These are phyloP conservation scores for Ramalina intermedia DNA, from an alignment of 495 filamentous ascomycete species.

Conservation along the genomic window DNA sequence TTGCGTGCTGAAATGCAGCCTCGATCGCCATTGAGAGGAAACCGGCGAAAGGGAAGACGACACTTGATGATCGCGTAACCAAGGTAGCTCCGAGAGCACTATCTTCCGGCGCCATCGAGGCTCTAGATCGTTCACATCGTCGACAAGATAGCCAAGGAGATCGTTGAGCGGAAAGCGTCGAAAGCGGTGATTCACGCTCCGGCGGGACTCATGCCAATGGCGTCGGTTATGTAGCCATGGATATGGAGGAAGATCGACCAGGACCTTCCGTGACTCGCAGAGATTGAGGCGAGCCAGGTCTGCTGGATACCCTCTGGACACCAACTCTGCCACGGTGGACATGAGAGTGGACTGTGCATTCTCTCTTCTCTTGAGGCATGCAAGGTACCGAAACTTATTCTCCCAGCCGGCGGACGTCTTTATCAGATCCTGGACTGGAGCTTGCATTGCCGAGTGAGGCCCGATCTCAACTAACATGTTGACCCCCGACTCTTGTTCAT, in stretches of 20 bases:
- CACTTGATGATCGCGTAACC: conserved; percentile 7
- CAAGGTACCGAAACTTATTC: neutral
- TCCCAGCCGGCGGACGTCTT: neutral
- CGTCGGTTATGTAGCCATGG: conserved; percentile 21
- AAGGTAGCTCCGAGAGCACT: neutral
- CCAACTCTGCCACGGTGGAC: neutral
- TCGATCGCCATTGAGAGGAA: conserved; percentile 43
- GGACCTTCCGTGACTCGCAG: neutral
- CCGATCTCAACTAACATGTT: conserved; percentile 44
- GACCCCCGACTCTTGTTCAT: neutral
- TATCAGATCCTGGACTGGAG: conserved; percentile 39
- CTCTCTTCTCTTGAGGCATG: neutral
- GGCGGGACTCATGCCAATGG: conserved; percentile 29
- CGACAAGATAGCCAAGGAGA: conserved; percentile 23
- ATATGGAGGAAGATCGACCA: conserved; percentile 28
- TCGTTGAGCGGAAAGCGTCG: conserved; percentile 20
- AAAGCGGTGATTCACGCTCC: conserved; percentile 20
- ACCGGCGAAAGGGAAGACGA: conserved; percentile 41
- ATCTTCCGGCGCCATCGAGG: conserved; percentile 22
- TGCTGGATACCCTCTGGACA: neutral
- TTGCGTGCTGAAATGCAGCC: conserved; percentile 12
- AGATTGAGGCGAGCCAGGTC: neutral
- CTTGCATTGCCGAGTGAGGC: conserved; percentile 46
- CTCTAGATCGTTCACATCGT: conserved; percentile 17
- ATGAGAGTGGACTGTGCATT: neutral